Conservation (phyloP, 106 monocot species). For the Platanthera zijinensis region DNA sequence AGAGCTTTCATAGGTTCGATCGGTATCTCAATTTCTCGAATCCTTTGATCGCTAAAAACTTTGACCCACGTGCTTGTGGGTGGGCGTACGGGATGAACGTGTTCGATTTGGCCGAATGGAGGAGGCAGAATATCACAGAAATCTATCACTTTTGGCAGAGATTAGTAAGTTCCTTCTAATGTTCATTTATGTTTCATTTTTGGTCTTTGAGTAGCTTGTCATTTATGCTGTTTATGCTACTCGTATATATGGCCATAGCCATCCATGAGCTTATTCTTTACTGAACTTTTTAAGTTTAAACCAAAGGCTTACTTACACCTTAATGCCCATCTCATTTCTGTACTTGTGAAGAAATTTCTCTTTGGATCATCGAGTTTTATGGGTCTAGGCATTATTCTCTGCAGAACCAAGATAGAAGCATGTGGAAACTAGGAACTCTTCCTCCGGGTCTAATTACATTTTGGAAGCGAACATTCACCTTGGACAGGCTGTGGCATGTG, state of each 20-base stretch:
- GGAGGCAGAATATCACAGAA: constrained; percentile 52
- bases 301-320: not conserved
- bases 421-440: constrained; percentile 51
- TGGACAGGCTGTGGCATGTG: constrained; percentile 43
- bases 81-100: constrained; percentile 67
- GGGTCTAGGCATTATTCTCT: not conserved
- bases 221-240: not conserved
- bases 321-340: not conserved
- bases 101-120: constrained; percentile 55
- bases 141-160: constrained; percentile 55
- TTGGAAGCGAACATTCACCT: constrained; percentile 22
- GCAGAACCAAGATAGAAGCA: constrained; percentile 41
- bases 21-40: constrained; percentile 54
- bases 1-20: constrained; percentile 49
- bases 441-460: constrained; percentile 55
- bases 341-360: not conserved
- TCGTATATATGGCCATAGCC: no score
- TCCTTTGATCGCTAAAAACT: constrained; percentile 50
- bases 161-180: constrained; percentile 16
- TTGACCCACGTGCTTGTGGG: constrained; percentile 47
- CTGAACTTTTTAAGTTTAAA: not conserved
- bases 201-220: not conserved
- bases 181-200: not conserved
- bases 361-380: not conserved
- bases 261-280: not conserved